phyloP scores from a whole-genome alignment of 805 yeast genomes.

The Sungouiella thailandica region DNA sequence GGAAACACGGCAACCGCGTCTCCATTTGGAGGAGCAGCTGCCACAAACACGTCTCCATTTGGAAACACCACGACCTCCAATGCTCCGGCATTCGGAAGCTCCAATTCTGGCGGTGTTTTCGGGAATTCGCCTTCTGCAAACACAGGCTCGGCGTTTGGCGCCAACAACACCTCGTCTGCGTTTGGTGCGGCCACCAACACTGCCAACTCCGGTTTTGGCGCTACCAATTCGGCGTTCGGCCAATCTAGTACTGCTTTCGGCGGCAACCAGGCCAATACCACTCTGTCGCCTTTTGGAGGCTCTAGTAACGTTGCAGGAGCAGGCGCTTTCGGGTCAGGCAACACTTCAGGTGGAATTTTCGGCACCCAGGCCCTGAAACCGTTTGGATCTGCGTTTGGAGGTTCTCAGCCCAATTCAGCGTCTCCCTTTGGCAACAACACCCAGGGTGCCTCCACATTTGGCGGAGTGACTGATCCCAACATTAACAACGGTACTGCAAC shows the following conservation, averaged over 20 bases:
- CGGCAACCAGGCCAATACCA: conserved; percentile 10
- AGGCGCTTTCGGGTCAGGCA: conserved; percentile 14
- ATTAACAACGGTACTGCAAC: conserved; percentile 63
- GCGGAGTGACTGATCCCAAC: conserved; percentile 18
- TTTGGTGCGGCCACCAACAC: conserved; percentile 24
- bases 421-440: conserved; percentile 18
- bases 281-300: conserved; percentile 16
- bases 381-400: conserved; percentile 18
- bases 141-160: conserved; percentile 22
- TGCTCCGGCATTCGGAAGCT: conserved; percentile 10
- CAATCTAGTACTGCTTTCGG: conserved; percentile 26
- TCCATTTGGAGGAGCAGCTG: conserved; percentile 20
- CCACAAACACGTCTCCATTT: conserved; percentile 14
- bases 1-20: conserved; percentile 8
- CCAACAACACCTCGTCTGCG: conserved; percentile 18
- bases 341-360: conserved; percentile 8
- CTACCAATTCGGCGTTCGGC: conserved; percentile 19
- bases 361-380: conserved; percentile 14
- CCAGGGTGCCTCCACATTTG: conserved; percentile 12
- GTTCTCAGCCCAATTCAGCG: conserved; percentile 14
- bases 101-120: conserved; percentile 9
- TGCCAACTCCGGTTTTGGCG: conserved; percentile 36
- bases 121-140: conserved; percentile 17
- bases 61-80: conserved; percentile 9
- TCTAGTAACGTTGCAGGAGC: conserved; percentile 12